Base-by-base conservation (phyloP, 75 land plant species). In the Selaginella tamariscina region DNA sequence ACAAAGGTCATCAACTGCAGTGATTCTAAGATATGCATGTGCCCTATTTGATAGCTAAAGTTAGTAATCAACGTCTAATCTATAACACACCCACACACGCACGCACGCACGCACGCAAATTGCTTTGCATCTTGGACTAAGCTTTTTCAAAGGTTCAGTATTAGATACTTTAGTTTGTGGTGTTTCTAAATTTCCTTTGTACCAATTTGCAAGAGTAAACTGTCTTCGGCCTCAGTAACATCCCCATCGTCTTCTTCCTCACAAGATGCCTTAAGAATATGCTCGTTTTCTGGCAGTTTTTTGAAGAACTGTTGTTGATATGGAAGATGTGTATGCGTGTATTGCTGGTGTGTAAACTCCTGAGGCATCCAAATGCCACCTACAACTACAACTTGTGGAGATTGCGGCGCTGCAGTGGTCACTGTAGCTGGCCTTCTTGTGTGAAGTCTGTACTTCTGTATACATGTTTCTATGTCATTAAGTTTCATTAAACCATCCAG, bases 311-410 rank as follows among this genome's bases (percentile, higher is more conserved):
- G 11, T 39, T 39, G 62, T n/a, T 59, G 26, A 59, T 23, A 2
- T 59, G 23, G n/a, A 26, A 23, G n/a, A 59, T 59, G 8, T 23
- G 5, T 2, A 23, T 8, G n/a, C 27, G 8, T 59, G 62, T 23
- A 8, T 23, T 27, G 23, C 62, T 59, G 62, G 23, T 8, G 62
- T 21, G 24, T n/a, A 64, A 24, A 27, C 15, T 64, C 65, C 11
- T 23, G 65, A 27, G 65, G 65, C 1, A 64, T 30, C 65, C 65
- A 64, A 28, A 64, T 64, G 30, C 65, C 29, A 1, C 65, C 65
- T n/a, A 64, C 2, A 24, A 64, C 27, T 26, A 64, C 27, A 11
- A 64, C 15, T 64, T 64, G 65, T n/a, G 65, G 65, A 11, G 65
- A 9, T 27, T 9, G 2, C 62, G 5, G 24, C 2, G 2, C 65